Percentiles rank a stretch among this genome's conserved stretches.
phyloP scores from a whole-genome alignment of 495 filamentous ascomycete species.

The Aspergillus affinis region DNA sequence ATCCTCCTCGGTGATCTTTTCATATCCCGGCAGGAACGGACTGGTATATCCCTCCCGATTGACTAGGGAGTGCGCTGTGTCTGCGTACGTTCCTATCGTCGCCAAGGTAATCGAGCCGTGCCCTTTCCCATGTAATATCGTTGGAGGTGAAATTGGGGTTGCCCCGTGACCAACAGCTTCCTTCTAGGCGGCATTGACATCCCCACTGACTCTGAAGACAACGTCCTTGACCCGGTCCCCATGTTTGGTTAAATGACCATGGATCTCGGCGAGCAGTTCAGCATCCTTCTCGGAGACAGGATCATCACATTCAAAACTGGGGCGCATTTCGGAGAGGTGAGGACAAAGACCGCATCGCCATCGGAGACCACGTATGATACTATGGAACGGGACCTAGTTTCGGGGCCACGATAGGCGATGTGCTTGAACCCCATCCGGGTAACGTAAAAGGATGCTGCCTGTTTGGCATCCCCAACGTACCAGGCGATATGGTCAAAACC shows the following conservation, averaged over 20 bases:
- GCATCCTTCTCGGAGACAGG: slow-evolving; percentile 37
- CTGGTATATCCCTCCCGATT: slow-evolving; percentile 64
- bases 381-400: slow-evolving; percentile 70
- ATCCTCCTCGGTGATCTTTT: slow-evolving; percentile 37
- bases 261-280: slow-evolving; percentile 58
- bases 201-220: slow-evolving; percentile 69
- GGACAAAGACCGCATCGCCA: slow-evolving; percentile 66
- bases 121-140: slow-evolving; percentile 34
- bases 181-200: slow-evolving; percentile 64
- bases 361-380: slow-evolving; percentile 74
- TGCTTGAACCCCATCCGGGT: slow-evolving; percentile 70
- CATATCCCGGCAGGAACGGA: slow-evolving; percentile 73
- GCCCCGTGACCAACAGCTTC: slow-evolving; percentile 65
- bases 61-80: slow-evolving; percentile 80
- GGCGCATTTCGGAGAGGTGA: slow-evolving; percentile 68
- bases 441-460: slow-evolving; percentile 76
- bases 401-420: slow-evolving; percentile 74
- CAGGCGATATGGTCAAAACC: slow-evolving; percentile 81
- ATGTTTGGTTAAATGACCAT: slow-evolving; percentile 67
- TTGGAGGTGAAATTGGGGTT: slow-evolving; percentile 54
- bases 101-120: slow-evolving; percentile 59
- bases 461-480: slow-evolving; percentile 87
- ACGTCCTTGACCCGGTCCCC: slow-evolving; percentile 85
- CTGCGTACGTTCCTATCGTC: slow-evolving; percentile 74
- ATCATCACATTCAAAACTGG: slow-evolving; percentile 25